Conservation (phyloP, 2,329 filamentous ascomycete species). For the Clarireedia paspali region DNA sequence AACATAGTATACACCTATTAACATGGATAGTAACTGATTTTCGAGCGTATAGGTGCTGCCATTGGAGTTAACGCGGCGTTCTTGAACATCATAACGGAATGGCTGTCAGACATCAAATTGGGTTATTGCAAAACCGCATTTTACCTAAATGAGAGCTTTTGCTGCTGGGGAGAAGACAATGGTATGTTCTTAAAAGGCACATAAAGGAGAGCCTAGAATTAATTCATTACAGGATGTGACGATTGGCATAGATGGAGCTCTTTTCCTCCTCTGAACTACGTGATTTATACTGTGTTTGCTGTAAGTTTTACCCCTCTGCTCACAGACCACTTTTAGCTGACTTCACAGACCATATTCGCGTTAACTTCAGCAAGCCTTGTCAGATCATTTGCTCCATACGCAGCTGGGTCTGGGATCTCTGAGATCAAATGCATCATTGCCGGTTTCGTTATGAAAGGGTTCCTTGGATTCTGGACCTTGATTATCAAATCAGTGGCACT, state of each 20-base stretch:
- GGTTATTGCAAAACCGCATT: slow-evolving; percentile 95
- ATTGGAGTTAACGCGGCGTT: slow-evolving; percentile 92
- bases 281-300: slow-evolving; percentile 81
- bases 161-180: slow-evolving; percentile 91
- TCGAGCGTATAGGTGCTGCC: slow-evolving; percentile 49
- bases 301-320: slow-evolving; percentile 37
- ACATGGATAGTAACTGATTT: slow-evolving; percentile 10
- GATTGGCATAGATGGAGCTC: slow-evolving; percentile 89
- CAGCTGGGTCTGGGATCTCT: slow-evolving; percentile 91
- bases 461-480: slow-evolving; percentile 84
- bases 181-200: slow-evolving; percentile 39
- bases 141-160: slow-evolving; percentile 95
- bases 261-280: slow-evolving; percentile 71
- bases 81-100: slow-evolving; percentile 92
- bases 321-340: slow-evolving; percentile 11
- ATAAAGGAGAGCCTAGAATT: slow-evolving; percentile 9
- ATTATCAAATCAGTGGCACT: slow-evolving; percentile 90
- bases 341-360: slow-evolving; percentile 62
- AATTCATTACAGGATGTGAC: slow-evolving; percentile 54
- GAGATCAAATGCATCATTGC: slow-evolving; percentile 99
- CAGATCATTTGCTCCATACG: slow-evolving; percentile 88
- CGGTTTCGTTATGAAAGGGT: slow-evolving; percentile 98
- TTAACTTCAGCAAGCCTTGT: slow-evolving; percentile 77
- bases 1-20: slow-evolving; percentile 2
- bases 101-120: slow-evolving; percentile 90